Evolutionary conservation across 192 early-diverging fungal species (phyloP).

Genomic region (Backusella mclennaniae): DNA sequence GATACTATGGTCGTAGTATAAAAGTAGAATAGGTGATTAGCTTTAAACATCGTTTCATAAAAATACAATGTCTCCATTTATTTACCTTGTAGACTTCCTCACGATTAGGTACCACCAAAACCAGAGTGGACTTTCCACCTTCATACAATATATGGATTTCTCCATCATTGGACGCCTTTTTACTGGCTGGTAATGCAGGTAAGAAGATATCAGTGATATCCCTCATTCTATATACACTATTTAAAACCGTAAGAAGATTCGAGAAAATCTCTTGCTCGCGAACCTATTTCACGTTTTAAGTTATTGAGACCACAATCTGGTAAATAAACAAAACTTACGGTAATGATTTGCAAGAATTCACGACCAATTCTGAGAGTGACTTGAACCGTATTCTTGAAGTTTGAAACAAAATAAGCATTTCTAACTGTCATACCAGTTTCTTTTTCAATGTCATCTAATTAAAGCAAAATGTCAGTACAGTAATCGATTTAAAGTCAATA

Average conservation of each 20-base stretch:
- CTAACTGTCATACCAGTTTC: constrained; percentile 56
- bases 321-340: constrained; percentile 25
- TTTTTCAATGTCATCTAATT: constrained; percentile 59
- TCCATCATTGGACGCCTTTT: neutral
- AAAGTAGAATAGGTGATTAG: neutral
- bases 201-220: constrained; percentile 10
- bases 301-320: neutral
- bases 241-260: constrained; percentile 67
- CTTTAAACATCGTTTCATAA: neutral
- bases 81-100: constrained; percentile 14
- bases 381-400: constrained; percentile 57
- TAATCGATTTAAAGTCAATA: neutral
- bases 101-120: neutral
- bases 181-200: neutral
- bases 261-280: constrained; percentile 68
- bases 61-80: neutral
- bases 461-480: neutral
- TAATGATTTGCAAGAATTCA: constrained; percentile 76
- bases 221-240: constrained; percentile 66
- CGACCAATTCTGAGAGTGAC: constrained; percentile 75
- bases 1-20: neutral
- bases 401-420: constrained; percentile 61
- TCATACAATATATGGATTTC: constrained; percentile 9
- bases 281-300: neutral
- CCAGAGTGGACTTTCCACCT: constrained; percentile 4